These are phyloP conservation scores for Neofusicoccum parvum DNA, from an alignment of 2,329 filamentous ascomycete genomes.

Conservation along the genomic window DNA sequence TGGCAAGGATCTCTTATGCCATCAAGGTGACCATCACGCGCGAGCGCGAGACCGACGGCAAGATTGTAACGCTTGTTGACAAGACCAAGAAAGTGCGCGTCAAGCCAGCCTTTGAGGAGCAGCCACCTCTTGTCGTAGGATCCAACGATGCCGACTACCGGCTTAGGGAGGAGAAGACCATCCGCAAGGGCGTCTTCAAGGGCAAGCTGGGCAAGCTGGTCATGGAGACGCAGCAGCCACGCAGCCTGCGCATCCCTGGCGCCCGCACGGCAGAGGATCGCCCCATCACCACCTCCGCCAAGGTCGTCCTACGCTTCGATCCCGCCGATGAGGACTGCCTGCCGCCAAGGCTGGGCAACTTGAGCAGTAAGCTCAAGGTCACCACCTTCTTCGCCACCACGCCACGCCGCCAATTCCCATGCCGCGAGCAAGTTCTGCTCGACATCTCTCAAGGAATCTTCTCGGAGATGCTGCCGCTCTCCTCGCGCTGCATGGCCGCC, in stretches of 20 bases:
- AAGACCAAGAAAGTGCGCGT: conserved; percentile 60
- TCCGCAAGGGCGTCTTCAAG: conserved; percentile 63
- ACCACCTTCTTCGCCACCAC: conserved; percentile 58
- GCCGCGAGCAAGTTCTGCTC: conserved; percentile 42
- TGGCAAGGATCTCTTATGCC: conserved; percentile 62
- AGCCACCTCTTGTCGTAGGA: conserved; percentile 59
- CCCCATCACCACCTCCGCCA: conserved; percentile 57
- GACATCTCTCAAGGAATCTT: conserved; percentile 57
- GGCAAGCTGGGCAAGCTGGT: conserved; percentile 60
- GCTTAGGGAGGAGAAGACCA: conserved; percentile 59
- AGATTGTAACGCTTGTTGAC: conserved; percentile 49
- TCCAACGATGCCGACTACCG: conserved; percentile 53
- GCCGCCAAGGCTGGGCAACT: conserved; percentile 56
- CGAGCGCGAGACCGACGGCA: conserved; percentile 40
- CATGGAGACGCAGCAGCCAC: conserved; percentile 61
- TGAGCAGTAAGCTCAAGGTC: conserved; percentile 59
- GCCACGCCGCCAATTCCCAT: conserved; percentile 55
- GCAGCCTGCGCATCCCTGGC: conserved; percentile 54
- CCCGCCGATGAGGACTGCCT: conserved; percentile 51
- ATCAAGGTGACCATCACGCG: conserved; percentile 53
- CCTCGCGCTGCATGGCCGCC: conserved; percentile 58
- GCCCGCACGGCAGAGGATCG: conserved; percentile 39
- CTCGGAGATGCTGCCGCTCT: conserved; percentile 55
- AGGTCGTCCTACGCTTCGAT: conserved; percentile 63
- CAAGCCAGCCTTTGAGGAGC: conserved; percentile 60